Percentiles rank a stretch among this genome's conserved stretches.
phyloP scores from a whole-genome alignment of 352 stramenopile genomes.

The Globisporangium orthogonon region DNA sequence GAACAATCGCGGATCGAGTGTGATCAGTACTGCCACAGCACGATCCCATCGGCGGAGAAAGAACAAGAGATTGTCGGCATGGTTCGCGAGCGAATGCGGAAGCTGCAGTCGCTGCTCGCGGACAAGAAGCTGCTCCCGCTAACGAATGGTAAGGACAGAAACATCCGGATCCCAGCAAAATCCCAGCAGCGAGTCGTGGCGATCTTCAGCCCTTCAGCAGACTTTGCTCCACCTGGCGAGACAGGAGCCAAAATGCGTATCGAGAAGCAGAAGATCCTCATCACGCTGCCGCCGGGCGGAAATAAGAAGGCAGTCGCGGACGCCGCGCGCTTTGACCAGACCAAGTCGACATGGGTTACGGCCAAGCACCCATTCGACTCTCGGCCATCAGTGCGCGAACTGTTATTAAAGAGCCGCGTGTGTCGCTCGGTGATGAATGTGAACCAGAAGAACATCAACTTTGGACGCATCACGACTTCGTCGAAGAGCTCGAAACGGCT shows the following conservation, averaged over 20 bases:
- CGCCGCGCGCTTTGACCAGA: constrained; percentile 48
- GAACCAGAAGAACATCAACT: constrained; percentile 92
- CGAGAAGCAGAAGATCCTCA: constrained; percentile 87
- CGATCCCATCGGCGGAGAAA: constrained; percentile 50
- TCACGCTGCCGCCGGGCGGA: constrained; percentile 75
- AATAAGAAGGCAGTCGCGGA: constrained; percentile 80
- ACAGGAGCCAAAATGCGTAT: constrained; percentile 61
- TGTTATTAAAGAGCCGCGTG: constrained; percentile 80
- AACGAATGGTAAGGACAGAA: constrained; percentile 63
- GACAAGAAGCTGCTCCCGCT: constrained; percentile 70
- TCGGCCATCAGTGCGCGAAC: constrained; percentile 65
- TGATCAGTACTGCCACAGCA: constrained; percentile 66
- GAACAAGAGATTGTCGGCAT: constrained; percentile 78
- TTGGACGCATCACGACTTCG: constrained; percentile 79
- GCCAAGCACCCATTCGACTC: constrained; percentile 83
- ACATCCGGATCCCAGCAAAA: constrained; percentile 74
- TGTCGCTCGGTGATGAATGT: constrained; percentile 86
- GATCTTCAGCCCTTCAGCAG: constrained; percentile 54
- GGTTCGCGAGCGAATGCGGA: constrained; percentile 63
- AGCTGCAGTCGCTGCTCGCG: constrained; percentile 53
- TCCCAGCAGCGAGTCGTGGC: constrained; percentile 72
- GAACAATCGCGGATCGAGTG: constrained; percentile 58
- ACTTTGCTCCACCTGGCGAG: constrained; percentile 23
- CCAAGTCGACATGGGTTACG: constrained; percentile 50
- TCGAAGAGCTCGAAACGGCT: constrained; percentile 84